Evolutionary conservation across 768 basidiomycete genomes (phyloP).

Genomic region (Collybia sordida): DNA sequence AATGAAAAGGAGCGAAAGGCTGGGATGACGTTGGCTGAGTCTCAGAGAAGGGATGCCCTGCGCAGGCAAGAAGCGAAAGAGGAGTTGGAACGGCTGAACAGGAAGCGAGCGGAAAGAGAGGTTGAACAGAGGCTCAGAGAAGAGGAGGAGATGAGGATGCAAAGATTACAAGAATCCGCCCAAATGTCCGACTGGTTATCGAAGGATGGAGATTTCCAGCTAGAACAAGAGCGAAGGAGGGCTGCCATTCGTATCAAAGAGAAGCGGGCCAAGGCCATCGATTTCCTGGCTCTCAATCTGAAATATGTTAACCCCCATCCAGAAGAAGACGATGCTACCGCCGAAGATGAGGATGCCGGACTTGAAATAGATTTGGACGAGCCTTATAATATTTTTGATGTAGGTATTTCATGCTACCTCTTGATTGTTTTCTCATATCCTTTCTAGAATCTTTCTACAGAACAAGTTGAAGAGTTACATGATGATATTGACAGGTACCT

Average conservation of each 20-base stretch:
- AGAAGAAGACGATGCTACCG: constrained; percentile 53
- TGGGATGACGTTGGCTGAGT: constrained; percentile 78
- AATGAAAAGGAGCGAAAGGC: constrained; percentile 91
- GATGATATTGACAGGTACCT: constrained; percentile 94
- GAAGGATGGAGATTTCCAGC: constrained; percentile 95
- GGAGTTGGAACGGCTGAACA: constrained; percentile 90
- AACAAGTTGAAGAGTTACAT: constrained; percentile 91
- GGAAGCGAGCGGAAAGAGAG: constrained; percentile 88
- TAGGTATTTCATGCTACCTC: constrained; percentile 37
- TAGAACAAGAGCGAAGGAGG: constrained; percentile 88
- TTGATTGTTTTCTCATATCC: constrained; percentile 9
- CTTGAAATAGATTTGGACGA: constrained; percentile 98
- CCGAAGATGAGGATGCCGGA: constrained; percentile 73
- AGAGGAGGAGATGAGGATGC: constrained; percentile 90
- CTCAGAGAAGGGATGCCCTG: constrained; percentile 75
- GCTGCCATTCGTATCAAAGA: constrained; percentile 95
- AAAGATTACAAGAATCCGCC: constrained; percentile 87
- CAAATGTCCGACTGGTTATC: constrained; percentile 99
- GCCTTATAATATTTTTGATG: constrained; percentile 96
- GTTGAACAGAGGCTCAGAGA: constrained; percentile 85
- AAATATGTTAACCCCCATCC: constrained; percentile 80
- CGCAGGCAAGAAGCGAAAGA: constrained; percentile 91
- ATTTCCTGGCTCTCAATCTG: constrained; percentile 94
- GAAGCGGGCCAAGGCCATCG: constrained; percentile 97
- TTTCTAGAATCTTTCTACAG: constrained; percentile 73